Percentiles rank a stretch among this genome's conserved stretches.
These are phyloP conservation scores for Starmerella khaoyaiensis DNA, from an alignment of 805 yeast genomes.

Conservation along the genomic window DNA sequence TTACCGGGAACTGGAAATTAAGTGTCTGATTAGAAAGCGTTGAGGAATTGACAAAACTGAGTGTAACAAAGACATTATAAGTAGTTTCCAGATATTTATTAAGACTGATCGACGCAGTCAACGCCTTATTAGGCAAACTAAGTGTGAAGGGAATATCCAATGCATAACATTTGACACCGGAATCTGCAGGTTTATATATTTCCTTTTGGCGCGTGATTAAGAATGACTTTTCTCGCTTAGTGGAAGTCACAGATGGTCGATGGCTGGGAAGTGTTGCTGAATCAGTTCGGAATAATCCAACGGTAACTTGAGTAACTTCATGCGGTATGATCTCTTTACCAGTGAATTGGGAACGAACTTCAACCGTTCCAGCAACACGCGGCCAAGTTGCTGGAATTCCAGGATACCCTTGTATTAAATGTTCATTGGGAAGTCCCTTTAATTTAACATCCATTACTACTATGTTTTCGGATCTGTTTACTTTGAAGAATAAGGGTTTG, in stretches of 20 bases:
- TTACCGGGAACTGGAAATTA: slow-evolving; percentile 27
- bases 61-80: slow-evolving; percentile 28
- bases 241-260: slow-evolving; percentile 25
- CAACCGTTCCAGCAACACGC: slow-evolving; percentile 31
- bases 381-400: slow-evolving; percentile 35
- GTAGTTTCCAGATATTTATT: slow-evolving; percentile 26
- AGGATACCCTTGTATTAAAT: slow-evolving; percentile 32
- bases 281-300: slow-evolving; percentile 32
- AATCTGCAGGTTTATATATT: slow-evolving; percentile 16
- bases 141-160: slow-evolving; percentile 32
- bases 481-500: background rate
- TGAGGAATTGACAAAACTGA: slow-evolving; percentile 8
- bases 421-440: slow-evolving; percentile 31
- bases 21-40: slow-evolving; percentile 2
- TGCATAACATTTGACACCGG: slow-evolving; percentile 18
- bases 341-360: slow-evolving; percentile 22
- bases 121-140: slow-evolving; percentile 25
- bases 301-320: slow-evolving; percentile 21
- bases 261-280: slow-evolving; percentile 27
- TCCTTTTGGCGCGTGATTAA: slow-evolving; percentile 26
- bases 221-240: slow-evolving; percentile 28
- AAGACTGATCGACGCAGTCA: slow-evolving; percentile 29
- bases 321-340: slow-evolving; percentile 12
- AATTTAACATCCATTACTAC: slow-evolving; percentile 19
- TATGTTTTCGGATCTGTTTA: background rate